Evolutionary conservation across 192 early-diverging fungal species (phyloP), one percentile per base, ranked within the genome.

Genomic region (Jimgerdemannia lactiflua): DNA sequence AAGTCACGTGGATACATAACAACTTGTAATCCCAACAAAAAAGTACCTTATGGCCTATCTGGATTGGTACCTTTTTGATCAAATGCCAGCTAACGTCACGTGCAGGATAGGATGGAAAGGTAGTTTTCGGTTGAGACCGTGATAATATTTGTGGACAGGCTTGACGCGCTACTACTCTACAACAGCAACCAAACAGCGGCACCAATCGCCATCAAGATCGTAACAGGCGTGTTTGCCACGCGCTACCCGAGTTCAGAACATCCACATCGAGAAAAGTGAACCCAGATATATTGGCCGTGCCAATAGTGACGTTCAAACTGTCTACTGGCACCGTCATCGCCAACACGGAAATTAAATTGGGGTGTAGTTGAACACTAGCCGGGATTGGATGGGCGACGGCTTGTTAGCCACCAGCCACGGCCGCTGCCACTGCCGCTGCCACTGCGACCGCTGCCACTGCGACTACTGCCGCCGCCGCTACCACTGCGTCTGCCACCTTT

Each of bases 211-310:
- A 14, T 10, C 49, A 59, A 59, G 6, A 14, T 59, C 49, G 49
- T 2, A 59, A 59, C 8, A 59, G 6, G 49, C 14, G 14, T 10
- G 14, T 59, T 59, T 14, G 14, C 49, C 49, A 59, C 49, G 49
- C 49, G 49, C 49, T 59, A 59, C 14, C 2, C 0, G 6, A 6
- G 14, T 59, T 69, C 59, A 80, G 67, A 19, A 80, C 69, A 70
- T 80, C 79, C 14, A 71, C 65, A 65, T 80, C 75, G 11, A 80
- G 73, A 39, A 77, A 80, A 0, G 43, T 69, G 6, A 74, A 71
- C 7, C 79, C 75, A 10, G 79, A 80, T 3, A 76, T 9, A 19
- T 39, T 70, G 44, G 14, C 29, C 17, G 49, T 70, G 29, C 20
- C 42, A n/a, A 41, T 6, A 4, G 17, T 18, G 29, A 43, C 71